A percentile compares a stretch with the other conserved stretches of the same genome.
phyloP scores from a whole-genome alignment of 2,329 filamentous ascomycete species.

The Aspergillus nomiae region DNA sequence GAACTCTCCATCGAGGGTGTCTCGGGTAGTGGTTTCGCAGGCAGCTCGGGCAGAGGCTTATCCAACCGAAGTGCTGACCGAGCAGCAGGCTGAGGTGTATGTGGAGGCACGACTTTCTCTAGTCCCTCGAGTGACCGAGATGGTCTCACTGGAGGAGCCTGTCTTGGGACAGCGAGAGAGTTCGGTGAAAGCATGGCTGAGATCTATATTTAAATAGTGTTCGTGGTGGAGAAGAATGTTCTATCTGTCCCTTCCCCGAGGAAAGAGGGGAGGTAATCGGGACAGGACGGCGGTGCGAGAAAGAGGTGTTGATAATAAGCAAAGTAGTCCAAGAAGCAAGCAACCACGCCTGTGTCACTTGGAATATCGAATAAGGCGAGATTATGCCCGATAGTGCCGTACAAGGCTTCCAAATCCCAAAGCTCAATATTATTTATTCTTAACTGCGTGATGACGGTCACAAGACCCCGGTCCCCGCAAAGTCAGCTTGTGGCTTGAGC shows the following conservation, averaged over 20 bases:
- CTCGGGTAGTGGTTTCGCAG: slow-evolving; percentile 28
- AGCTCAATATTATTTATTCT: background rate
- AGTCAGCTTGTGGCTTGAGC: slow-evolving; percentile 14
- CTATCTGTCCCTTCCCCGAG: background rate
- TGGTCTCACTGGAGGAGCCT: slow-evolving; percentile 35
- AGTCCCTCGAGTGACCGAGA: slow-evolving; percentile 41
- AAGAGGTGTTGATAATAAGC: slow-evolving; percentile 7
- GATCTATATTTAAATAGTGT: background rate
- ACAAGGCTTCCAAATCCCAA: background rate
- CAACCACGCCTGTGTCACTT: background rate
- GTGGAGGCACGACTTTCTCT: slow-evolving; percentile 38
- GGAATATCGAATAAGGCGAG: background rate
- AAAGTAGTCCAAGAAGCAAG: background rate
- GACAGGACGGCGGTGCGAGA: background rate
- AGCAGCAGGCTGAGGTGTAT: slow-evolving; percentile 16
- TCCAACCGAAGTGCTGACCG: slow-evolving; percentile 27
- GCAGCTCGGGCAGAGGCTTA: slow-evolving; percentile 37
- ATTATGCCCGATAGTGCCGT: background rate
- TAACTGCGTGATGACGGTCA: slow-evolving; percentile 2
- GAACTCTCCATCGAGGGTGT: slow-evolving; percentile 24
- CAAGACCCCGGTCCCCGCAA: slow-evolving; percentile 6
- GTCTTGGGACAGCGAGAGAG: slow-evolving; percentile 22
- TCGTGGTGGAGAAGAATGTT: background rate
- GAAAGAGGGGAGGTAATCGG: background rate
- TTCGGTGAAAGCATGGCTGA: slow-evolving; percentile 27